A percentile compares a stretch with the other conserved stretches of the same genome.
Evolutionary conservation across 2,329 filamentous ascomycete genomes (phyloP).

Genomic region (Neonectria sp.): DNA sequence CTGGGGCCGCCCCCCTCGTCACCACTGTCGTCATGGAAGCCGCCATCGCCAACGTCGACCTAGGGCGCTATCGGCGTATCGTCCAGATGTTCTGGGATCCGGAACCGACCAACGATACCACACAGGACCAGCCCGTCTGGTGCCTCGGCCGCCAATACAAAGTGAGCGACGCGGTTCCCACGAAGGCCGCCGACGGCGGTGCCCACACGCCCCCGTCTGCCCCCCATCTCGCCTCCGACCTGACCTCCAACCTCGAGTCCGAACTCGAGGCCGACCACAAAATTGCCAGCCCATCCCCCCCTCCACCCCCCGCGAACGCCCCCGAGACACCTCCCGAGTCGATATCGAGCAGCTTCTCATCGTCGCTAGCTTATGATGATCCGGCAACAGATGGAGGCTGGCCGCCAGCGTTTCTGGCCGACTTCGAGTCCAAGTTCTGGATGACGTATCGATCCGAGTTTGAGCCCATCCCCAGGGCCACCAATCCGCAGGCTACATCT

Average conservation of each 20-base stretch:
- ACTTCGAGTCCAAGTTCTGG: slow-evolving; percentile 95
- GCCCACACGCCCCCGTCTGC: slow-evolving; percentile 44
- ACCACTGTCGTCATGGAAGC: slow-evolving; percentile 50
- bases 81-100: slow-evolving; percentile 96
- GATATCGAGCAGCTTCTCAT: slow-evolving; percentile 66
- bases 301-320: slow-evolving; percentile 47
- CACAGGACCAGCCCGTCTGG: slow-evolving; percentile 82
- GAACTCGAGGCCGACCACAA: slow-evolving; percentile 27
- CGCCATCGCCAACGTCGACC: slow-evolving; percentile 73
- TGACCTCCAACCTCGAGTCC: neutral
- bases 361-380: slow-evolving; percentile 65
- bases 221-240: slow-evolving; percentile 25
- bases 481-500: slow-evolving; percentile 78
- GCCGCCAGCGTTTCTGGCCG: slow-evolving; percentile 88
- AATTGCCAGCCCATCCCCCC: slow-evolving; percentile 37
- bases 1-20: neutral
- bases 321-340: slow-evolving; percentile 66
- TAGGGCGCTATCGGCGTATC: slow-evolving; percentile 83
- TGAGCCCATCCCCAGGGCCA: slow-evolving; percentile 82
- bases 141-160: slow-evolving; percentile 76
- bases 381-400: slow-evolving; percentile 72
- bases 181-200: slow-evolving; percentile 31
- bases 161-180: slow-evolving; percentile 48
- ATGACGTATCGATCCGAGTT: slow-evolving; percentile 97
- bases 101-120: slow-evolving; percentile 84